Conservation (phyloP, 768 basidiomycete genomes). For the Mycena albidolilacea region DNA sequence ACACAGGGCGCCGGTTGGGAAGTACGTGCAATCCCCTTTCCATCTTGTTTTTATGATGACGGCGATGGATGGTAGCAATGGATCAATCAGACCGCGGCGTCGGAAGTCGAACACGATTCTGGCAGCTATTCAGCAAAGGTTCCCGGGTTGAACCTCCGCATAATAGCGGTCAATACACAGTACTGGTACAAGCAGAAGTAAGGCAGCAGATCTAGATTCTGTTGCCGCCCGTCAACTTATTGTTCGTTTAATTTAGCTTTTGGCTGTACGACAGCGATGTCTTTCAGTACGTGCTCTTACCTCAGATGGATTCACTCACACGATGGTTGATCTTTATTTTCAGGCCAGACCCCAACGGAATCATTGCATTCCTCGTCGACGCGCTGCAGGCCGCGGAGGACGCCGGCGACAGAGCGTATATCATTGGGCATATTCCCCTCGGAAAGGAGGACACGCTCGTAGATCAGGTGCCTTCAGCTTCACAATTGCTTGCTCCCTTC, state of each 20-base stretch:
- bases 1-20: constrained; percentile 48
- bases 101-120: constrained; percentile 47
- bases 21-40: constrained; percentile 29
- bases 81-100: constrained; percentile 49
- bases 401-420: constrained; percentile 55
- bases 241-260: constrained; percentile 43
- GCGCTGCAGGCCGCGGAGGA: constrained; percentile 57
- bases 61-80: constrained; percentile 43
- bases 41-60: neutral
- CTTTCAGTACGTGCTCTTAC: constrained; percentile 44
- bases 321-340: neutral
- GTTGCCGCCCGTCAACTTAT: neutral
- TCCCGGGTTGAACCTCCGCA: constrained; percentile 50
- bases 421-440: constrained; percentile 55
- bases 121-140: constrained; percentile 53
- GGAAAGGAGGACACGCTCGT: constrained; percentile 48
- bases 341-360: constrained; percentile 58
- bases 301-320: neutral
- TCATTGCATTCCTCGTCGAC: constrained; percentile 54
- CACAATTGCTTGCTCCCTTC: neutral
- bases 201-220: neutral
- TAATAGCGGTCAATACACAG: constrained; percentile 59
- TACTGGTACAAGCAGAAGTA: constrained; percentile 58
- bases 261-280: constrained; percentile 58
- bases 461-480: constrained; percentile 37